These are phyloP conservation scores for Exidia glandulosa DNA, from an alignment of 768 basidiomycete genomes.

Conservation along the genomic window DNA sequence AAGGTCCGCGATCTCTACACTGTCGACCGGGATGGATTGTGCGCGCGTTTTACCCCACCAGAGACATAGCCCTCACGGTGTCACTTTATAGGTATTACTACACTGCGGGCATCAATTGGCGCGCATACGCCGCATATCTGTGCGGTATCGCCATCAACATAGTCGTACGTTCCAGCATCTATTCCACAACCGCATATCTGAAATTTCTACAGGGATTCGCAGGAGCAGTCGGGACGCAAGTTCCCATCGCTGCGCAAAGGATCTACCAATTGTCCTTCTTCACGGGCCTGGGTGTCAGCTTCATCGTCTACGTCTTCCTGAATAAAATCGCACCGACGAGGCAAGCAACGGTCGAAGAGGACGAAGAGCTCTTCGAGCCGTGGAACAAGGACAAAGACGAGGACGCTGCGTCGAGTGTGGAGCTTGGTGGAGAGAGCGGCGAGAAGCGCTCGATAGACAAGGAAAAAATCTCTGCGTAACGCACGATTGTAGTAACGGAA, in stretches of 20 bases:
- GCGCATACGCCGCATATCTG: conserved; percentile 57
- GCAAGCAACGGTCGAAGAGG: conserved; percentile 38
- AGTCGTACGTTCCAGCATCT: conserved; percentile 26
- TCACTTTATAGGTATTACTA: conserved; percentile 1
- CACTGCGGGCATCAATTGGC: conserved; percentile 12
- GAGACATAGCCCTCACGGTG: too few species aligned
- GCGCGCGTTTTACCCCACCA: too few species aligned
- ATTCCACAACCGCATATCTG: neutral
- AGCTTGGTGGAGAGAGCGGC: too few species aligned
- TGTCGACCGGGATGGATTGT: conserved; percentile 47
- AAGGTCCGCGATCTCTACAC: conserved; percentile 63
- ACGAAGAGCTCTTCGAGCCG: conserved; percentile 27
- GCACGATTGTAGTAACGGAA: too few species aligned
- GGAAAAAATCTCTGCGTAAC: too few species aligned
- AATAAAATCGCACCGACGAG: conserved; percentile 51
- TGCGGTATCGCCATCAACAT: conserved; percentile 73
- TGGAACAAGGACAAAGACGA: neutral
- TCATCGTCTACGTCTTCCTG: conserved; percentile 48
- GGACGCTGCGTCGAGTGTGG: too few species aligned
- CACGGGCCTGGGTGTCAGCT: conserved; percentile 67
- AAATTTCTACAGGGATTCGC: neutral
- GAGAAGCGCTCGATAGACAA: too few species aligned
- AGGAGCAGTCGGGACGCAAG: conserved; percentile 39
- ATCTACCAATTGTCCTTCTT: conserved; percentile 78
- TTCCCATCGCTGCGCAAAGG: conserved; percentile 56